These are phyloP conservation scores for Neofusicoccum sp. DNA, from an alignment of 2,329 filamentous ascomycete genomes.

Conservation along the genomic window DNA sequence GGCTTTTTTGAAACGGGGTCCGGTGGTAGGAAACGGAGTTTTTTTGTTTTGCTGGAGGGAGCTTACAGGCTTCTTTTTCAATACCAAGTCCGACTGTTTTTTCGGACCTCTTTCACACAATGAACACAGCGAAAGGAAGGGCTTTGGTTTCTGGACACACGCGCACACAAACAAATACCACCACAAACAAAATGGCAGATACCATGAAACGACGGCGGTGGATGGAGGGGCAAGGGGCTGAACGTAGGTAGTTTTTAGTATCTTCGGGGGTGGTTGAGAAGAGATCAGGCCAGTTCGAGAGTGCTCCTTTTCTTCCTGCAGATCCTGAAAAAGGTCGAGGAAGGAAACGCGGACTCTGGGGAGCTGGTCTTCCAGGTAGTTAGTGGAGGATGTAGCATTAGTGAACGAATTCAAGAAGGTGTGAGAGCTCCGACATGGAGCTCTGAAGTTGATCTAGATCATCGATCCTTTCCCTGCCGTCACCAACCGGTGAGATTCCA, in stretches of 20 bases:
- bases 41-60: slow-evolving; percentile 4
- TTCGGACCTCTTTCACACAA: slow-evolving; percentile 7
- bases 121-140: slow-evolving; percentile 8
- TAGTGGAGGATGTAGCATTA: slow-evolving; percentile 13
- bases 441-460: neutral
- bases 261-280: neutral
- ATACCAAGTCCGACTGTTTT: slow-evolving; percentile 15
- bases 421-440: neutral
- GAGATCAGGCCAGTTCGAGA: neutral
- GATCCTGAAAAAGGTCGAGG: neutral
- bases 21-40: slow-evolving; percentile 13
- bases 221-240: neutral
- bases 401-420: neutral
- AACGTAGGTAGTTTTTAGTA: slow-evolving; percentile 15
- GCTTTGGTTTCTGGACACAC: neutral
- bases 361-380: neutral
- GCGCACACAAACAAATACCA: slow-evolving; percentile 7
- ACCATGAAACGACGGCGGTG: neutral
- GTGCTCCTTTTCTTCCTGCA: neutral
- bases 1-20: slow-evolving; percentile 3
- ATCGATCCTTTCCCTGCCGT: too few species aligned
- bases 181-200: slow-evolving; percentile 4
- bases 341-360: neutral
- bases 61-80: neutral
- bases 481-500: too few species aligned